Conservation (phyloP, 176 grass and related monocot species). For the Urochloa ruziziensis region DNA sequence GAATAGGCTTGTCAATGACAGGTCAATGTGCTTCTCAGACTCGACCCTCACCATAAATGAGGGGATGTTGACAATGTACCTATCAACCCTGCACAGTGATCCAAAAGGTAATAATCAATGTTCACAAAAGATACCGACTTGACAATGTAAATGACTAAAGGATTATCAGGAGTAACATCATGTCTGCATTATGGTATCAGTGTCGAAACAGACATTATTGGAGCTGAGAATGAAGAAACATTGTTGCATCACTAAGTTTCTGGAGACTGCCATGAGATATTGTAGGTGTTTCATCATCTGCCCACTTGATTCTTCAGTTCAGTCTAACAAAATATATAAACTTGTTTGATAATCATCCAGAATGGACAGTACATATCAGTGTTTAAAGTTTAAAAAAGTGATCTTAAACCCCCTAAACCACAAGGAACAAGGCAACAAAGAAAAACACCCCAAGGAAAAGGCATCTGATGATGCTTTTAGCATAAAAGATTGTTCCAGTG, state of each 20-base stretch:
- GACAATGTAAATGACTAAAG: conserved; percentile 1
- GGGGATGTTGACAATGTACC: conserved; percentile 43
- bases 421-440: not conserved
- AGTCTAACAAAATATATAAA: not conserved
- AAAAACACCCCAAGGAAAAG: not conserved
- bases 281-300: no score
- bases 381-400: not conserved
- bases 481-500: not conserved
- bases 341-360: not conserved
- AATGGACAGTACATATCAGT: not conserved
- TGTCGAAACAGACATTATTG: not conserved
- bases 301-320: not conserved
- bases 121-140: not conserved
- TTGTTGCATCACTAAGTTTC: conserved; percentile 4
- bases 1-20: conserved; percentile 34
- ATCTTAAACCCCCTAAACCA: not conserved
- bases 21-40: conserved; percentile 42
- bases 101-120: not conserved
- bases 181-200: not conserved
- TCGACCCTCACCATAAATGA: conserved; percentile 45
- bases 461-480: not conserved
- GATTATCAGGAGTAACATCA: not conserved
- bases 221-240: not conserved
- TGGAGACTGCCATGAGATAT: not conserved
- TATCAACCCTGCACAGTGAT: conserved; percentile 25